Conservation (phyloP, 1,284 basidiomycete species). For the Sparassis latifolia region DNA sequence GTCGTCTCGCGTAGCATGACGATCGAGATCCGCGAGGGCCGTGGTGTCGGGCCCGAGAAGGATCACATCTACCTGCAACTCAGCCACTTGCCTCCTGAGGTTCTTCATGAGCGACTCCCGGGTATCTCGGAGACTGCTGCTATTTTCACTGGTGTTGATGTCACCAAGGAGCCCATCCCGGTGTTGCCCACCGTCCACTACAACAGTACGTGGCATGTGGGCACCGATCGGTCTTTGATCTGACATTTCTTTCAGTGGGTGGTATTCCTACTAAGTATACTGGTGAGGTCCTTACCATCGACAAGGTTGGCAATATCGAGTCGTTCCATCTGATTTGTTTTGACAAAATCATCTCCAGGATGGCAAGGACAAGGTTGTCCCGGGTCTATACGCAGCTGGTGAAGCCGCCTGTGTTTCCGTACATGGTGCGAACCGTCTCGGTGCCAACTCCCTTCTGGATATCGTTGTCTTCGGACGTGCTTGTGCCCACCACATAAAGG, state of each 20-base stretch:
- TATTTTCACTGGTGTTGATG: constrained; percentile 98
- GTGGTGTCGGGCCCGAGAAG: constrained; percentile 98
- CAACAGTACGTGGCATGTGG: constrained; percentile 57
- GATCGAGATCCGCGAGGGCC: constrained; percentile 97
- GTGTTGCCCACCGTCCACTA: constrained; percentile 96
- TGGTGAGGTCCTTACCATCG: constrained; percentile 89
- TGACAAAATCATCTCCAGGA: constrained; percentile 28
- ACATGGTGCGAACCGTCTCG: constrained; percentile 98
- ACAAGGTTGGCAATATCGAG: constrained; percentile 38
- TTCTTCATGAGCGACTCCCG: constrained; percentile 95
- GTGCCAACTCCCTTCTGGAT: constrained; percentile 97
- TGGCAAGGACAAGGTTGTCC: constrained; percentile 93
- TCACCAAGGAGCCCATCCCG: constrained; percentile 98
- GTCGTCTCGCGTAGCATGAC: constrained; percentile 99
- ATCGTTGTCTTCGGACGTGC: constrained; percentile 99
- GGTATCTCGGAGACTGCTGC: constrained; percentile 99
- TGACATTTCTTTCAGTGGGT: constrained; percentile 65
- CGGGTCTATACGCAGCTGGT: constrained; percentile 97
- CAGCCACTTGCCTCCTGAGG: constrained; percentile 93
- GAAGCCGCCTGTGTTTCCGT: constrained; percentile 99
- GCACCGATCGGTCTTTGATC: constrained; percentile 1
- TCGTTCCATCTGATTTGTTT: neutral
- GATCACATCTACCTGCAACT: constrained; percentile 98
- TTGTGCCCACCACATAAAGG: constrained; percentile 96
- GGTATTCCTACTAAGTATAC: constrained; percentile 99